Conservation (phyloP, 306 rosid genomes). For the Trifolium subterraneum region DNA sequence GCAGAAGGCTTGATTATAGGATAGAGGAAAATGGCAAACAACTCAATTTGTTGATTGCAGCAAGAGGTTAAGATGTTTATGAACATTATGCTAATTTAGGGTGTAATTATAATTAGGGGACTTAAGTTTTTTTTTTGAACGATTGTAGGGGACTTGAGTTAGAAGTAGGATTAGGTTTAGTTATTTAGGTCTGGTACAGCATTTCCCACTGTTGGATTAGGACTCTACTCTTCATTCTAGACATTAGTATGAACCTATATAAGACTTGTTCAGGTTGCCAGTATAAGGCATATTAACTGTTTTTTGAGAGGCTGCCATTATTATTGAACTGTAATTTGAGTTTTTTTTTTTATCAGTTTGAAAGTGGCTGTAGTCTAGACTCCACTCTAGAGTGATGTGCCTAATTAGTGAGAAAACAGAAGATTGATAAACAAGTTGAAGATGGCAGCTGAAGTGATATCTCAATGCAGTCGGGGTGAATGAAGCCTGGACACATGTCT, state of each 20-base stretch:
- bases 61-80: conserved; percentile 2
- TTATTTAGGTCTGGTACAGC: conserved; percentile 1
- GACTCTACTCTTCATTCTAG: conserved; percentile 21
- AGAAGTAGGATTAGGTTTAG: conserved; percentile 14
- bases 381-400: conserved; percentile 21
- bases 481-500: conserved; percentile 2
- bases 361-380: not conserved
- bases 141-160: not conserved
- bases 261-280: conserved; percentile 2
- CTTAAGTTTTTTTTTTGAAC: not conserved
- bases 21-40: conserved; percentile 8
- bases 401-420: not conserved
- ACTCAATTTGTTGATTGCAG: conserved; percentile 53
- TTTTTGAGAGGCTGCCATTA: not conserved
- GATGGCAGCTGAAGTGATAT: conserved; percentile 18
- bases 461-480: conserved; percentile 21
- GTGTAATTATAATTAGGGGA: not conserved
- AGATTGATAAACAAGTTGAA: conserved; percentile 19
- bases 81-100: not conserved
- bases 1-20: conserved; percentile 36
- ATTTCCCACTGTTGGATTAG: not conserved
- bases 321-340: conserved; percentile 1
- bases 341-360: conserved; percentile 12
- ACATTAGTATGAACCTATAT: not conserved
- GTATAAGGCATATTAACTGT: not conserved